Evolutionary conservation across 2,329 filamentous ascomycete genomes (phyloP), one percentile per base, ranked within the genome.

Genomic region (Verticillium zaregamsianum): DNA sequence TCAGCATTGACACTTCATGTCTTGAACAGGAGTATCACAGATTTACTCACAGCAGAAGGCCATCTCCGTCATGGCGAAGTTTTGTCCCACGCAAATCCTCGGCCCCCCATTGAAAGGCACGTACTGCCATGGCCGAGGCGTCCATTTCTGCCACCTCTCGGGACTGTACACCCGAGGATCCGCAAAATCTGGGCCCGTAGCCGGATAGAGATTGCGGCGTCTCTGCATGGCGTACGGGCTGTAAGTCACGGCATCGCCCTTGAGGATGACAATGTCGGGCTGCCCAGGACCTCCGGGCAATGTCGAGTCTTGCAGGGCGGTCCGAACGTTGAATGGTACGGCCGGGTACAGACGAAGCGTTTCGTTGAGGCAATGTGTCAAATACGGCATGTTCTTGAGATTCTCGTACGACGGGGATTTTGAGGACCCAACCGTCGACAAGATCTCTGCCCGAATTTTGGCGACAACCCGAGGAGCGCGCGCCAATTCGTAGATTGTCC

Each of bases 291-390:
- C 28, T 1, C 64, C 64, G 3, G 92, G 92, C 2, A 96, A 83
- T 0, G 86, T 90, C 4, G 91, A 93, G 76, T 93, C 89, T 63
- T 80, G 81, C 20, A 92, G 80, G 12, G 91, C 85, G 33, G 88
- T 79, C 64, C 92, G 88, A 59, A 92, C 83, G 75, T 95, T 95
- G 79, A 90, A 90, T 1, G 92, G 91, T 2, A 95, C 90, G 17
- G 86, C 82, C 0, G 91, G 91, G 74, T 94, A 92, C 11, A 94
- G 76, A 9, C 92, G 87, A 63, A 93, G 82, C 0, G 87, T 90
- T 76, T 96, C 92, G 76, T 91, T 90, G 67, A 96, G 82, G 55
- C 90, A 78, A 67, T 89, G 80, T 72, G 86, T 79, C 61, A 95
- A 83, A 72, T 94, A 97, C 68, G 90, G 89, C 92, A 97, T 96